Base-by-base conservation (phyloP, 2,329 filamentous ascomycete species). In the Fusarium sublunatum region DNA sequence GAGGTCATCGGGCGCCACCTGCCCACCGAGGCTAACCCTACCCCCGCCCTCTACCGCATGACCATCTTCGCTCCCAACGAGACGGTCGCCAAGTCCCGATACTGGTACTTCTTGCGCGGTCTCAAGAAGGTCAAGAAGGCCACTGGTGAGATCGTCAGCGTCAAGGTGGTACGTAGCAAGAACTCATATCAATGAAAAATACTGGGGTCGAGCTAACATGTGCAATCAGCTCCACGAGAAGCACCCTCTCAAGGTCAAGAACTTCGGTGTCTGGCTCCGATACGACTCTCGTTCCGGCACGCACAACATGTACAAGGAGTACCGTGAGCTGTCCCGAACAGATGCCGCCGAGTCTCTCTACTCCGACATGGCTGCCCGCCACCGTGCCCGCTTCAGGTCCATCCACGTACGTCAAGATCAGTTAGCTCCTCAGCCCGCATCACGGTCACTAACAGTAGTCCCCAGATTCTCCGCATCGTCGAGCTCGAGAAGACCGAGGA, bases 291-390 rank as follows among this genome's bases (percentile, higher is more conserved):
- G 95, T 83, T 98, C 95, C 76, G 95, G 95, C 76, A 99, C 95
- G 77, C 95, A 99, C 93, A 99, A 99, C 91, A 99, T 99, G 95
- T 99, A 99, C 92, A 98, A 98, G 90, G 95, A 99, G 90, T 98
- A 97, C 91, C 92, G 95, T 81, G 95, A 98, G 88, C 91, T 98
- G 88, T 94, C 91, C 80, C 88, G 95, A 83, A 91, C 90, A 77
- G 94, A 95, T 73, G 95, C 95, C 72, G 94, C 98, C 77, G 91
- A 98, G 84, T 84, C 94, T 73, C 89, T 99, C 79, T 99, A 99
- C 91, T 91, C 95, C 84, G 95, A 99, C 86, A 98, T 99, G 95
- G 93, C 95, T 74, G 94, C 96, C 82, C 92, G 95, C 81, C 95
- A 99, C 89, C 93, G 77, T 73, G 90, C 95, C 78, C 92, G 95